These are phyloP conservation scores for Solanum paucissectum DNA, from an alignment of 257 asterid species.

Conservation along the genomic window DNA sequence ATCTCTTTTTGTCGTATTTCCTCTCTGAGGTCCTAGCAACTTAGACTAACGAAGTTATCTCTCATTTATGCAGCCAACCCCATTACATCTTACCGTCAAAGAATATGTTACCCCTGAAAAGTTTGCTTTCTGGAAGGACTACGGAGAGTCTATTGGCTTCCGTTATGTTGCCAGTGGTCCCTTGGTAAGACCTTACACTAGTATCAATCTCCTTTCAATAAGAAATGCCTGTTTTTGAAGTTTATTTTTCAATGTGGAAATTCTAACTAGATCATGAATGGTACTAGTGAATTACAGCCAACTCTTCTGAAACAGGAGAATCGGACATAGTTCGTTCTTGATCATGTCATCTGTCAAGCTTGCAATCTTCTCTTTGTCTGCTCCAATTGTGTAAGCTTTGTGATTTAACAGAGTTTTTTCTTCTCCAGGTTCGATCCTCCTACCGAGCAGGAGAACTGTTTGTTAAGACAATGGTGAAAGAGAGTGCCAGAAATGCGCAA, in stretches of 20 bases:
- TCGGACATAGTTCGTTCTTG: not conserved
- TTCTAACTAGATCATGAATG: not conserved
- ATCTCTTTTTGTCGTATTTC: not conserved
- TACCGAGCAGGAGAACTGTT: slow-evolving; percentile 97
- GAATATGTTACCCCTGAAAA: slow-evolving; percentile 88
- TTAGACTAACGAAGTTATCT: not conserved
- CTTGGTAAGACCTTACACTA: slow-evolving; percentile 36
- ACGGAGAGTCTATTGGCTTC: slow-evolving; percentile 96
- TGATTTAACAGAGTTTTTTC: not conserved
- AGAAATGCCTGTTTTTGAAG: not conserved
- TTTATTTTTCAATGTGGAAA: not conserved
- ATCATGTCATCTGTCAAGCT: not conserved
- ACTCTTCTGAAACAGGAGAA: not conserved
- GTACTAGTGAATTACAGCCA: not conserved
- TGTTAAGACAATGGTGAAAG: slow-evolving; percentile 83
- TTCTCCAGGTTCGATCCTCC: slow-evolving; percentile 84
- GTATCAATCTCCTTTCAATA: not conserved
- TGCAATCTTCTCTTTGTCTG: not conserved
- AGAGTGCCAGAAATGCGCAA: slow-evolving; percentile 23
- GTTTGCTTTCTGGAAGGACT: slow-evolving; percentile 82
- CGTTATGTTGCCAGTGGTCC: slow-evolving; percentile 99
- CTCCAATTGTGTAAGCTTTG: not conserved
- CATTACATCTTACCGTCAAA: slow-evolving; percentile 87
- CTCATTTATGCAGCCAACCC: slow-evolving; percentile 70
- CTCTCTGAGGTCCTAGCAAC: not conserved